These are phyloP conservation scores for Mercurialis annua DNA, from an alignment of 345 rosid species.

Conservation along the genomic window DNA sequence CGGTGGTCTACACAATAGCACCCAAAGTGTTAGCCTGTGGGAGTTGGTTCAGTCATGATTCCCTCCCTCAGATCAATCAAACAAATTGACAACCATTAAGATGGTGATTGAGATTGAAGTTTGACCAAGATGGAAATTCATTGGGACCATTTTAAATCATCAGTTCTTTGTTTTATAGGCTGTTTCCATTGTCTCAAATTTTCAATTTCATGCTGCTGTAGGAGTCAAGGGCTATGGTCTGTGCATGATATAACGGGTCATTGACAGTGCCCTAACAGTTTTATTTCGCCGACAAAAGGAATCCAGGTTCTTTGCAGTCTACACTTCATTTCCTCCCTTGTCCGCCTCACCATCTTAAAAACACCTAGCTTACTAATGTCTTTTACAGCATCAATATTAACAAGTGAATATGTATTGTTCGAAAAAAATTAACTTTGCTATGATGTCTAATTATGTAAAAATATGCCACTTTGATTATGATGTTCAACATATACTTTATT, in stretches of 20 bases:
- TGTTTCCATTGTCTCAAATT: background rate
- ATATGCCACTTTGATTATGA: too few relatives aligned
- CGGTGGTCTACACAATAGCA: background rate
- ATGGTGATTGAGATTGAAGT: background rate
- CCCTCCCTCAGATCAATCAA: background rate
- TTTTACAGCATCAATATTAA: too few relatives aligned
- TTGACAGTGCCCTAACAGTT: background rate
- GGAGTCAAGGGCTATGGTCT: background rate
- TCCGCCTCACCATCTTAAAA: too few relatives aligned
- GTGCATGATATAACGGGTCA: background rate
- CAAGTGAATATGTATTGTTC: too few relatives aligned
- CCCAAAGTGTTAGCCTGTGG: background rate
- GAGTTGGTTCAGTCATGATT: background rate
- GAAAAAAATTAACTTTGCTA: too few relatives aligned
- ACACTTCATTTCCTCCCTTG: too few relatives aligned
- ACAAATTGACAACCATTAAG: background rate
- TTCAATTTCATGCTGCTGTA: background rate
- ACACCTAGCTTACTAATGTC: too few relatives aligned
- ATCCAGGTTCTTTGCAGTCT: too few relatives aligned
- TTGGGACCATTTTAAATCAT: conserved; percentile 6
- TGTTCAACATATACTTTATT: too few relatives aligned
- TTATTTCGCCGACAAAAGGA: conserved; percentile 11
- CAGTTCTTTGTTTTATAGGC: conserved; percentile 7
- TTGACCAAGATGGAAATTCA: background rate
- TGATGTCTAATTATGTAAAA: too few relatives aligned